Conservation (phyloP, 73 alveolate species). For the Symbiodinium natans region DNA sequence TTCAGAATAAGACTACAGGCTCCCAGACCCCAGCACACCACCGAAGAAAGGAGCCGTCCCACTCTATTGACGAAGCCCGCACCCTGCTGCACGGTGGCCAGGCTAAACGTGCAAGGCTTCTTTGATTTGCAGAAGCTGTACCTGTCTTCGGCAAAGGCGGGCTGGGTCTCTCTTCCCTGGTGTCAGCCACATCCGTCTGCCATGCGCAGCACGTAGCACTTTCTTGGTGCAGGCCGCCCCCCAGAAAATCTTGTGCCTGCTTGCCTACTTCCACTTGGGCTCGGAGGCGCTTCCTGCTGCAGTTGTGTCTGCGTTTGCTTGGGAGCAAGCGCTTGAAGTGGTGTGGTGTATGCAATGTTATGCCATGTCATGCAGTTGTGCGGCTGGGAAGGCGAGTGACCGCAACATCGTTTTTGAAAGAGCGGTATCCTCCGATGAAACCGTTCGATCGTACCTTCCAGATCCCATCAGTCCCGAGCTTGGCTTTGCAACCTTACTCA, state of each 20-base stretch:
- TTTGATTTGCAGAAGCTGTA: constrained; percentile 56
- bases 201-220: neutral
- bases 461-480: neutral
- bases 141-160: constrained; percentile 69
- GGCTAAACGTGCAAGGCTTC: constrained; percentile 54
- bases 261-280: constrained; percentile 62
- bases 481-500: neutral
- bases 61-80: no score
- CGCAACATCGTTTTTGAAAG: constrained; percentile 1
- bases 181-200: no score
- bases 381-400: neutral
- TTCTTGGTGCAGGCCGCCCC: constrained; percentile 54
- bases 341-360: neutral
- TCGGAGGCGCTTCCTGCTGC: neutral
- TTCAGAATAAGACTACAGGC: no score
- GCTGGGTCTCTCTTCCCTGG: no score
- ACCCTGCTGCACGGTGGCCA: neutral
- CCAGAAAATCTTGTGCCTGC: constrained; percentile 55
- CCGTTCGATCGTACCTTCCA: neutral
- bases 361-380: neutral
- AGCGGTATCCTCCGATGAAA: neutral
- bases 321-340: no score
- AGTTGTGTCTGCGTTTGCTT: no score
- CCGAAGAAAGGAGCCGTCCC: no score
- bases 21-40: no score